phyloP scores from a whole-genome alignment of 2,329 filamentous ascomycete species.

The Periconia digitata region DNA sequence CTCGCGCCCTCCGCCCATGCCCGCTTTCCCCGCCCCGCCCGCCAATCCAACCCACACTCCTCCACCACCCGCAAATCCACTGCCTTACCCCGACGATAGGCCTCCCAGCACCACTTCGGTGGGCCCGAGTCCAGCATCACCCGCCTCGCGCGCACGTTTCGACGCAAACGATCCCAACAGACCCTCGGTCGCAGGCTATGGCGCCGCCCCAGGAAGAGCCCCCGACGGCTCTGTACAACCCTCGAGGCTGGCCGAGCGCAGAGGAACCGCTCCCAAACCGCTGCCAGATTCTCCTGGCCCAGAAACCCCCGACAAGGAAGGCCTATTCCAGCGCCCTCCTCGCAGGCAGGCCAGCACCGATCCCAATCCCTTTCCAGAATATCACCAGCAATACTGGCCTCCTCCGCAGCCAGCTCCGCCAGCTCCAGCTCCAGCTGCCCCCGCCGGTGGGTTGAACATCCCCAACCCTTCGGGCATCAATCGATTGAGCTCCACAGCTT shows the following conservation, averaged over 20 bases:
- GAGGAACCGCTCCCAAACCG: slow-evolving; percentile 79
- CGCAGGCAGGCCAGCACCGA: slow-evolving; percentile 38
- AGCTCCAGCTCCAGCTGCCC: slow-evolving; percentile 18
- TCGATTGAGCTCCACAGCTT: slow-evolving; percentile 77
- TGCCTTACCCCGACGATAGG: slow-evolving; percentile 52
- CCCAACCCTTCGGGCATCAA: slow-evolving; percentile 59
- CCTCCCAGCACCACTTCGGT: slow-evolving; percentile 27
- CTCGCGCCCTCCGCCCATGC: slow-evolving; percentile 52
- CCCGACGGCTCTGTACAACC: slow-evolving; percentile 45
- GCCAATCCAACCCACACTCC: slow-evolving; percentile 60
- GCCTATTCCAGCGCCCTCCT: slow-evolving; percentile 71
- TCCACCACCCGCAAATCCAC: slow-evolving; percentile 45
- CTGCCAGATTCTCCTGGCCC: slow-evolving; percentile 81
- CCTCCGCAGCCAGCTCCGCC: slow-evolving; percentile 30
- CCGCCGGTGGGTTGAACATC: slow-evolving; percentile 50
- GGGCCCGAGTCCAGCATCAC: slow-evolving; percentile 31
- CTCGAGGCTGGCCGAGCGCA: slow-evolving; percentile 74
- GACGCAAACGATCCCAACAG: slow-evolving; percentile 52
- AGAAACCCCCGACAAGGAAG: slow-evolving; percentile 72
- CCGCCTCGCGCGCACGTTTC: slow-evolving; percentile 45
- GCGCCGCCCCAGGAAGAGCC: slow-evolving; percentile 32
- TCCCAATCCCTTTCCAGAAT: slow-evolving; percentile 52
- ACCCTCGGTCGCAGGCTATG: slow-evolving; percentile 51
- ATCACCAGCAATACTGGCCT: slow-evolving; percentile 65
- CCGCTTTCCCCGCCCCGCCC: slow-evolving; percentile 62